Base-by-base conservation (phyloP, 805 yeast genomes). In the Diddensiella transvaalensis region DNA sequence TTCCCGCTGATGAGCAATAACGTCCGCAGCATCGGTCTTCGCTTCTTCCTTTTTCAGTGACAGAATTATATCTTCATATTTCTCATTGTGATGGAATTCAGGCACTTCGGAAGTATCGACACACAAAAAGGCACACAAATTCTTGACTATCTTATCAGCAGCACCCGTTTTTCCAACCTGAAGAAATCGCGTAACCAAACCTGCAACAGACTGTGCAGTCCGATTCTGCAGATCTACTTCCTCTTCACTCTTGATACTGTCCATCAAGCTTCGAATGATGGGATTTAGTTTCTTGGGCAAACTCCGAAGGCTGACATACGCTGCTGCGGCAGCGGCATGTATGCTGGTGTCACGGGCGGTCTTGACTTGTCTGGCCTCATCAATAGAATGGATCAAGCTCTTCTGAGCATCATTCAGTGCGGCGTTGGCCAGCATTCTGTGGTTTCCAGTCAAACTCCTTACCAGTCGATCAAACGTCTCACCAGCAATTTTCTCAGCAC, bases 81-180 rank as follows among this genome's bases (percentile, higher is more conserved):
- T 65, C 33, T 77, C 76, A 57, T 86, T 85, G 40, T 85, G 82
- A 13, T 74, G 72, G 61, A 87, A 93, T 60, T 88, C 97, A 2
- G 99, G 99, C 26, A 91, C 96, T 62, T 90, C 97, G 2, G 93
- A 79, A 0, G 96, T 88, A 63, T 91, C 99, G 26, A 90, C 96
- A 69, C 99, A 93, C 44, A 93, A 63, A 62, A 91, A 91, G 0
- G 91, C 96, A 68, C 96, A 87, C 48, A 95, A 69, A 61, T 93
- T 93, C 63, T 87, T 91, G 39, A 87, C 79, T 54, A 95, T 85
- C 63, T 93, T 93, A 57, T 87, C 95, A 2, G 91, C 81, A 1
- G 91, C 93, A 32, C 81, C 82, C n/a, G 62, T 64, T 60, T 89
- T 88, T 5, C 78, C 80, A 3, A 67, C 68, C 1, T 62, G 62